Evolutionary conservation across 2,329 filamentous ascomycete genomes (phyloP).

Genomic region (Microthyrium microscopicum): DNA sequence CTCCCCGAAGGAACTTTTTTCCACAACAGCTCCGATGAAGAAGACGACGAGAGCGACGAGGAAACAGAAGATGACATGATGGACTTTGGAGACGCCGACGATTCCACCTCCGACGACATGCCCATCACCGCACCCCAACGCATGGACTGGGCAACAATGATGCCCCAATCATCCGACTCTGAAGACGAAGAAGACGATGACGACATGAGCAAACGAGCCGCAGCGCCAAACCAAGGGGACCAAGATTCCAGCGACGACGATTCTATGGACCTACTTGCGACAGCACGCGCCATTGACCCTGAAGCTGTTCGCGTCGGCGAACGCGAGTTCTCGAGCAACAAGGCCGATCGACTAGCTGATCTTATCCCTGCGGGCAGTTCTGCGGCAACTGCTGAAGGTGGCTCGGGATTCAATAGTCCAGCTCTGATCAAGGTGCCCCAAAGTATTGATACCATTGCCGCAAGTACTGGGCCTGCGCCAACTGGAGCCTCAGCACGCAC

Average conservation of each 20-base stretch:
- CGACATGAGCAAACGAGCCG: slow-evolving; percentile 16
- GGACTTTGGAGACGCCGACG: slow-evolving; percentile 20
- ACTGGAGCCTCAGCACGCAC: no score
- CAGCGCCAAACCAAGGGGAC: no score
- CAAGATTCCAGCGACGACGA: slow-evolving; percentile 20
- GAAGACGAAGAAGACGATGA: slow-evolving; percentile 5
- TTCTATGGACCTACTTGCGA: slow-evolving; percentile 28
- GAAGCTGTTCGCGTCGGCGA: slow-evolving; percentile 23
- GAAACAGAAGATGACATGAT: slow-evolving; percentile 12
- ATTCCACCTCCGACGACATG: no score
- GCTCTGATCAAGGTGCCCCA: slow-evolving; percentile 4
- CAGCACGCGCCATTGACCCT: slow-evolving; percentile 26
- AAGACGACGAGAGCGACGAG: slow-evolving; percentile 3
- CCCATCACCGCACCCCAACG: no score
- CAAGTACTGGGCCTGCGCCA: no score
- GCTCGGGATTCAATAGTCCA: slow-evolving; percentile 30
- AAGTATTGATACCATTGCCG: no score
- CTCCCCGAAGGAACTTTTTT: slow-evolving; percentile 28
- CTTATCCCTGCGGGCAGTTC: slow-evolving; percentile 32
- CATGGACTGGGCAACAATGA: no score
- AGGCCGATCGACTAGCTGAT: slow-evolving; percentile 30
- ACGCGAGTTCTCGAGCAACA: slow-evolving; percentile 29
- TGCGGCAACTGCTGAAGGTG: slow-evolving; percentile 31
- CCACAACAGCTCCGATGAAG: slow-evolving; percentile 14
- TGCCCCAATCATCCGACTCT: background rate